Conservation (phyloP, 1,284 basidiomycete species). For the Tylopilus sp. region DNA sequence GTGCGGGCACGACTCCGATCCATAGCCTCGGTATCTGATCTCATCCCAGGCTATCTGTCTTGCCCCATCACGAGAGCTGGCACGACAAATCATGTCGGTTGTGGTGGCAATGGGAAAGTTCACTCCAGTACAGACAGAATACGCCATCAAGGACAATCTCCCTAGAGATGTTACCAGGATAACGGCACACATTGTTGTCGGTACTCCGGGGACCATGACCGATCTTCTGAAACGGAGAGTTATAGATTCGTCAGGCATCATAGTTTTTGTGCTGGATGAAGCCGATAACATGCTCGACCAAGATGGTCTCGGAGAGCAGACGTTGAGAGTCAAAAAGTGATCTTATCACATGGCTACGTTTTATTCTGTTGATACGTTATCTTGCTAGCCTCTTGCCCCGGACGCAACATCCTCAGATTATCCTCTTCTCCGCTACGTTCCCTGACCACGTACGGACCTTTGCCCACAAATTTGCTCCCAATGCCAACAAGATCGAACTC, state of each 20-base stretch:
- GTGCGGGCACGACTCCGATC: conserved; percentile 38
- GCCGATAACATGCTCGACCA: conserved; percentile 99
- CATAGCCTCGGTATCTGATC: conserved; percentile 4
- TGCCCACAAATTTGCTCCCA: conserved; percentile 89
- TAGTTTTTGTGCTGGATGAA: conserved; percentile 96
- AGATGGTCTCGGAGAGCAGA: conserved; percentile 96
- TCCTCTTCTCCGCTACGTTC: conserved; percentile 98
- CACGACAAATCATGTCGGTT: conserved; percentile 96
- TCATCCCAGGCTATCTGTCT: conserved; percentile 77
- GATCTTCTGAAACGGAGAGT: conserved; percentile 76
- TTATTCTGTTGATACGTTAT: conserved; percentile 7
- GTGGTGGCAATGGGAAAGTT: conserved; percentile 94
- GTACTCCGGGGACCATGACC: conserved; percentile 93
- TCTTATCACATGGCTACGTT: neutral
- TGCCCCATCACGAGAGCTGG: conserved; percentile 94
- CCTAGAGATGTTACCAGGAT: conserved; percentile 67
- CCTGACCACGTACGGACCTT: conserved; percentile 89
- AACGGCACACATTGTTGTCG: conserved; percentile 89
- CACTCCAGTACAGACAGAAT: conserved; percentile 88
- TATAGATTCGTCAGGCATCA: conserved; percentile 78
- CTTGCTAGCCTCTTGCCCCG: conserved; percentile 61
- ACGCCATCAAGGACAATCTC: conserved; percentile 88
- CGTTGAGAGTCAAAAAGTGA: conserved; percentile 87
- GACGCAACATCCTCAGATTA: conserved; percentile 66
- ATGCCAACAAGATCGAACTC: conserved; percentile 95